Evolutionary conservation across 179 eudicot genomes (phyloP).

Genomic region (Drosera spatulata): DNA sequence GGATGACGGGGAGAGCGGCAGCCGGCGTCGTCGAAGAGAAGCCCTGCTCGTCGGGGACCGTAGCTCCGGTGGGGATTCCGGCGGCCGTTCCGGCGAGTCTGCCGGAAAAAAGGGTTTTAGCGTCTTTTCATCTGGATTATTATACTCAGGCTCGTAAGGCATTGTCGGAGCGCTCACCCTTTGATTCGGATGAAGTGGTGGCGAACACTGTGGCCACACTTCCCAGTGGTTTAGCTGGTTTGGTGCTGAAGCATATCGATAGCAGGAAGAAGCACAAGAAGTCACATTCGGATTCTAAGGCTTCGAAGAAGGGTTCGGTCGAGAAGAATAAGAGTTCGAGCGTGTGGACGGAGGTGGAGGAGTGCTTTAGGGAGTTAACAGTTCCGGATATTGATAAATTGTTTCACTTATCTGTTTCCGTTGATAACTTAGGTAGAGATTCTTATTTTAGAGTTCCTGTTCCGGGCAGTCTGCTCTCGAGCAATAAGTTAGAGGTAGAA

Average conservation of each 20-base stretch:
- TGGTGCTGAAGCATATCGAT: slow-evolving; percentile 48
- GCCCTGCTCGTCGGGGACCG: slow-evolving; percentile 22
- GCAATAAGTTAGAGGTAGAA: not conserved
- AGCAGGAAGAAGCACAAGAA: slow-evolving; percentile 67
- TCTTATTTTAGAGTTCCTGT: slow-evolving; percentile 43
- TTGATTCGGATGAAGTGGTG: slow-evolving; percentile 52
- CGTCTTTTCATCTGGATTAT: slow-evolving; percentile 26
- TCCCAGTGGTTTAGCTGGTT: slow-evolving; percentile 53
- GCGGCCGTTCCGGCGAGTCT: not conserved
- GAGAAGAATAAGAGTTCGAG: slow-evolving; percentile 31
- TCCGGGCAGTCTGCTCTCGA: slow-evolving; percentile 19
- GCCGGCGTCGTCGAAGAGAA: slow-evolving; percentile 50
- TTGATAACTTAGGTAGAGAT: slow-evolving; percentile 22
- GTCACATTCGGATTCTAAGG: slow-evolving; percentile 43
- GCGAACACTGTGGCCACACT: slow-evolving; percentile 32
- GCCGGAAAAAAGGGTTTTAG: slow-evolving; percentile 10
- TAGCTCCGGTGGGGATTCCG: slow-evolving; percentile 9
- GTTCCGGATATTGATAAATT: slow-evolving; percentile 62
- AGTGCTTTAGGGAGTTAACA: slow-evolving; percentile 59
- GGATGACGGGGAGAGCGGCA: slow-evolving; percentile 53
- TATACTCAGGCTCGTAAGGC: slow-evolving; percentile 70
- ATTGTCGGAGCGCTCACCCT: slow-evolving; percentile 63
- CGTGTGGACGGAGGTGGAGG: slow-evolving; percentile 69
- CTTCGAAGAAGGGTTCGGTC: slow-evolving; percentile 25
- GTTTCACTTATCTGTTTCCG: slow-evolving; percentile 16